phyloP scores from a whole-genome alignment of 495 filamentous ascomycete species.

The Letharia lupina region DNA sequence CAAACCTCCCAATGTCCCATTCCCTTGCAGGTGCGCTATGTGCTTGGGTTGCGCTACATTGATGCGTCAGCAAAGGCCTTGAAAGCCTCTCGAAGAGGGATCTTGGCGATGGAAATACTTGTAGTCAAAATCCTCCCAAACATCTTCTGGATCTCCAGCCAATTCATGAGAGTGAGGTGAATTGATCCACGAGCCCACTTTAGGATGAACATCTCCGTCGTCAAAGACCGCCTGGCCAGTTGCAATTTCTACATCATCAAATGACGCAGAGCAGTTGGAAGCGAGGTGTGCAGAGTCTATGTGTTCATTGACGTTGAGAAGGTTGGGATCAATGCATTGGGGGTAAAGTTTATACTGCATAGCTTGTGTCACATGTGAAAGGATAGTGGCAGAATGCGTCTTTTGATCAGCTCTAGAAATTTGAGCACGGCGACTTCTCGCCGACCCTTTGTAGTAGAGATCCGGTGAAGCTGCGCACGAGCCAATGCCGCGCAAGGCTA shows the following conservation, averaged over 20 bases:
- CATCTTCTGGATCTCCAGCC: not conserved
- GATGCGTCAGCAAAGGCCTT: not conserved
- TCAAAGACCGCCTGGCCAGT: constrained; percentile 9
- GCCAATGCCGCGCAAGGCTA: constrained; percentile 1
- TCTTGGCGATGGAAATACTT: not conserved
- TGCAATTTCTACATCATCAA: constrained; percentile 10
- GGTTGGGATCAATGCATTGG: constrained; percentile 5
- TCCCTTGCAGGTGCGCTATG: not conserved
- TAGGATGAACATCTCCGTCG: not conserved
- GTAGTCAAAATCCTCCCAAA: not conserved
- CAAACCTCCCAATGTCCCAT: not conserved
- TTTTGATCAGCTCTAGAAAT: not conserved
- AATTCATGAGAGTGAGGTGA: not conserved
- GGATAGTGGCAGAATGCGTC: not conserved
- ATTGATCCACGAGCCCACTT: not conserved
- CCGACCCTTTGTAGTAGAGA: not conserved
- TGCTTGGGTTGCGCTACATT: not conserved
- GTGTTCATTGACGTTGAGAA: constrained; percentile 5
- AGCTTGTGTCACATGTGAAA: not conserved
- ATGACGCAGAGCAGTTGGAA: not conserved
- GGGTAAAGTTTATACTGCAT: constrained; percentile 4
- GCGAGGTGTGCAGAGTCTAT: not conserved
- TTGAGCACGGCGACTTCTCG: not conserved
- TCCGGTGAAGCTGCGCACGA: not conserved
- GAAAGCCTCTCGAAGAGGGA: too few relatives aligned